Evolutionary conservation across 148 eudicot species (phyloP).

Genomic region (Agrostemma githago): DNA sequence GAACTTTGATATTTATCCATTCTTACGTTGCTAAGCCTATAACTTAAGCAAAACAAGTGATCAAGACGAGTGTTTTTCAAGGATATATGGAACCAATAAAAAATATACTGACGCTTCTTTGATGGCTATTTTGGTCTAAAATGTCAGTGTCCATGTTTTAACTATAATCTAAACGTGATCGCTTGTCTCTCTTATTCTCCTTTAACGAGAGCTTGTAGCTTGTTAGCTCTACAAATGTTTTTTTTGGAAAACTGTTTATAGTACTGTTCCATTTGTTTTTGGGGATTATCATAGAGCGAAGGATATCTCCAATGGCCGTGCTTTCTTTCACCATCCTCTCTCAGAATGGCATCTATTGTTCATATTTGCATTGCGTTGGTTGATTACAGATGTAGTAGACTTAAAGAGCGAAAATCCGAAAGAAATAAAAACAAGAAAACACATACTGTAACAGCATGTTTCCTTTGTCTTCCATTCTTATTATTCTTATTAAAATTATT

Average conservation of each 20-base stretch:
- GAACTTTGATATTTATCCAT: not conserved
- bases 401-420: not conserved
- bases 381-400: not conserved
- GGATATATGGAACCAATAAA: not conserved
- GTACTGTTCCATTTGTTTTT: no score
- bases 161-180: no score
- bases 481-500: constrained; percentile 1
- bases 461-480: constrained; percentile 6
- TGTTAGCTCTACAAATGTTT: no score
- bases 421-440: not conserved
- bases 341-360: not conserved
- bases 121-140: no score
- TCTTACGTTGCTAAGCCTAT: not conserved
- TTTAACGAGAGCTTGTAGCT: no score
- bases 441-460: not conserved
- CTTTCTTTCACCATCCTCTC: not conserved
- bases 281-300: no score
- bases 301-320: not conserved
- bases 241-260: no score
- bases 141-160: no score
- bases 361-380: not conserved
- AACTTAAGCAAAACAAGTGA: not conserved
- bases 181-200: no score
- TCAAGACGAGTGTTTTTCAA: not conserved
- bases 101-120: not conserved